Evolutionary conservation across 805 yeast genomes (phyloP).

Genomic region (Yarrowia bubula): DNA sequence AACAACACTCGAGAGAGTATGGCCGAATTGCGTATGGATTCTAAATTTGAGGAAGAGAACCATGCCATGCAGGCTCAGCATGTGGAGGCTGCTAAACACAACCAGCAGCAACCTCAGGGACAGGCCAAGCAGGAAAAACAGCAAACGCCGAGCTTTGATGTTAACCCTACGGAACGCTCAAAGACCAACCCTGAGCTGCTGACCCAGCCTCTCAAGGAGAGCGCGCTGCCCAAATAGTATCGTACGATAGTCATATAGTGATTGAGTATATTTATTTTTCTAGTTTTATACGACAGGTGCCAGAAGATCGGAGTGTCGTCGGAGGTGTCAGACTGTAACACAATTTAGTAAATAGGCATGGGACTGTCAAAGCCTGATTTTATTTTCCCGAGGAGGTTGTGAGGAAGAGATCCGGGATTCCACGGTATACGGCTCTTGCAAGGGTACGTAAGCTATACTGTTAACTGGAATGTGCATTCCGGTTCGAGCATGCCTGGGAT

Average conservation of each 20-base stretch:
- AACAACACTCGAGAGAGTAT: not conserved
- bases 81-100: not conserved
- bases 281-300: not conserved
- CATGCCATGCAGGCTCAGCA: not conserved
- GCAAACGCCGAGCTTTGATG: conserved; percentile 1
- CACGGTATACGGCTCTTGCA: too few relatives aligned
- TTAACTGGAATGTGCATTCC: not conserved
- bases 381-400: too few relatives aligned
- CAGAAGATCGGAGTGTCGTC: too few relatives aligned
- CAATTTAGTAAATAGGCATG: too few relatives aligned
- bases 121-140: not conserved
- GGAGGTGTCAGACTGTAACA: too few relatives aligned
- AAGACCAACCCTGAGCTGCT: not conserved
- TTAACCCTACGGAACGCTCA: not conserved
- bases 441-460: too few relatives aligned
- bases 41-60: not conserved
- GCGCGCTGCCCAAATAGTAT: not conserved
- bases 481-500: too few relatives aligned
- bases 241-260: too few relatives aligned
- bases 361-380: too few relatives aligned
- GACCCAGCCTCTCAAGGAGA: conserved; percentile 3
- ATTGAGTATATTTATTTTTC: not conserved
- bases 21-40: not conserved
- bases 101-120: not conserved
- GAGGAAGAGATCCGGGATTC: too few relatives aligned